These are phyloP conservation scores for Plantago lanceolata DNA, from an alignment of 305 asterid species.

Conservation along the genomic window DNA sequence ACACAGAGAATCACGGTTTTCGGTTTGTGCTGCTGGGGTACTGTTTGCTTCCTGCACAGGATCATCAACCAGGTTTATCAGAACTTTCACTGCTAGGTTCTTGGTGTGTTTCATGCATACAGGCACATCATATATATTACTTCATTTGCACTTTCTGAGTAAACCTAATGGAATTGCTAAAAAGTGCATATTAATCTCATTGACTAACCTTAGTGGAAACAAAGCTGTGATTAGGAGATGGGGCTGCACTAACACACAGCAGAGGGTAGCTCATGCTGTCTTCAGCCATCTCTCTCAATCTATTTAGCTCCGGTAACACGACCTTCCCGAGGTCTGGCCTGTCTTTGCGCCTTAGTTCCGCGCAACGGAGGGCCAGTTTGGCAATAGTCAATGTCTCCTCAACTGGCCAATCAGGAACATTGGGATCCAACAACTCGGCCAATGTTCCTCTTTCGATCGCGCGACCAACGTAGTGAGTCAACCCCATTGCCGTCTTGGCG, in stretches of 20 bases:
- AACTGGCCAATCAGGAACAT: conserved; percentile 65
- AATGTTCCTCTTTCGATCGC: conserved; percentile 54
- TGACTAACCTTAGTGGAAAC: conserved; percentile 34
- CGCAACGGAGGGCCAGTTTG: conserved; percentile 55
- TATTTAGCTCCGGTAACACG: conserved; percentile 57
- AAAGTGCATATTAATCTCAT: conserved; percentile 3
- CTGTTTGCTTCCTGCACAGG: conserved; percentile 32
- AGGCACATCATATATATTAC: too few species aligned
- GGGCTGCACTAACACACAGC: conserved; percentile 27
- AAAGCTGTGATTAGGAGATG: conserved; percentile 36
- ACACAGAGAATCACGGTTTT: background rate
- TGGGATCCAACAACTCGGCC: conserved; percentile 55
- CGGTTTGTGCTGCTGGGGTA: conserved; percentile 22
- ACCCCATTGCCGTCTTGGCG: conserved; percentile 71
- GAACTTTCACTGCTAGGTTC: background rate
- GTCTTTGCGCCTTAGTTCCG: conserved; percentile 75
- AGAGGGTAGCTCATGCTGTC: conserved; percentile 39
- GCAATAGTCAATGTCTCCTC: conserved; percentile 58
- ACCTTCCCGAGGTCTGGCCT: conserved; percentile 74
- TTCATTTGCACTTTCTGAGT: background rate
- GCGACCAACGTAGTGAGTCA: conserved; percentile 45
- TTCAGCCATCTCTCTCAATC: conserved; percentile 52
- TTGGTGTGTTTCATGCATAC: background rate
- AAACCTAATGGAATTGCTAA: background rate
- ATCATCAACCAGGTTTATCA: conserved; percentile 2